Evolutionary conservation across 306 rosid genomes (phyloP).

Genomic region (Trifolium fragiferum): DNA sequence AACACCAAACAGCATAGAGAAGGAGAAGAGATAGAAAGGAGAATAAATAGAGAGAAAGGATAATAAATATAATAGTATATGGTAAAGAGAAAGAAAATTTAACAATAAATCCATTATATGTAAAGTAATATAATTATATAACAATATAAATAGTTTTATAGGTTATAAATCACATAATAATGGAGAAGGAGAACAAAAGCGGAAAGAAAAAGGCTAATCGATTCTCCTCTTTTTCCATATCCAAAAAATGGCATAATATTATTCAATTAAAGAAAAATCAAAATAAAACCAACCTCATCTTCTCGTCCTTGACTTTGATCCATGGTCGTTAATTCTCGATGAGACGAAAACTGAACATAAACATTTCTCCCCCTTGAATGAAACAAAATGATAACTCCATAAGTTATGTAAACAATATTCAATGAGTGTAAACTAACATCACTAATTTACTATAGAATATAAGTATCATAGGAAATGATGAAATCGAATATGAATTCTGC

Average conservation of each 20-base stretch:
- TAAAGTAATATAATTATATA: constrained; percentile 17
- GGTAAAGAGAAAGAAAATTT: constrained; percentile 54
- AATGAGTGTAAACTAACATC: too few species aligned
- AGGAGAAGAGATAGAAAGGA: constrained; percentile 87
- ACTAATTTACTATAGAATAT: too few species aligned
- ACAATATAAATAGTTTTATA: background rate
- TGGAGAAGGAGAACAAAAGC: background rate
- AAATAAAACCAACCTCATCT: constrained; percentile 82
- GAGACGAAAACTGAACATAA: constrained; percentile 96
- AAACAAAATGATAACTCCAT: constrained; percentile 28
- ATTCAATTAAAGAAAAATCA: constrained; percentile 18
- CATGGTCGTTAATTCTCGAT: constrained; percentile 93
- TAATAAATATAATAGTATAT: constrained; percentile 77
- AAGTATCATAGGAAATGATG: too few species aligned
- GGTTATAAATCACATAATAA: constrained; percentile 9
- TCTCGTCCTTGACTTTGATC: constrained; percentile 96
- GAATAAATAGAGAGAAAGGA: constrained; percentile 90
- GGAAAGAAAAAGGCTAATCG: constrained; percentile 13
- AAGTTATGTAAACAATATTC: background rate
- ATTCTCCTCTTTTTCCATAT: constrained; percentile 20
- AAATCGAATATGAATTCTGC: too few species aligned
- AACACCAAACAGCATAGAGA: constrained; percentile 83
- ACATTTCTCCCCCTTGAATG: constrained; percentile 93
- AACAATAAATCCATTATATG: constrained; percentile 37
- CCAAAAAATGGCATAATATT: constrained; percentile 15